Evolutionary conservation across 768 basidiomycete species (phyloP), one percentile per base, ranked within the genome.

Genomic region (Podaxis mareebaensis): DNA sequence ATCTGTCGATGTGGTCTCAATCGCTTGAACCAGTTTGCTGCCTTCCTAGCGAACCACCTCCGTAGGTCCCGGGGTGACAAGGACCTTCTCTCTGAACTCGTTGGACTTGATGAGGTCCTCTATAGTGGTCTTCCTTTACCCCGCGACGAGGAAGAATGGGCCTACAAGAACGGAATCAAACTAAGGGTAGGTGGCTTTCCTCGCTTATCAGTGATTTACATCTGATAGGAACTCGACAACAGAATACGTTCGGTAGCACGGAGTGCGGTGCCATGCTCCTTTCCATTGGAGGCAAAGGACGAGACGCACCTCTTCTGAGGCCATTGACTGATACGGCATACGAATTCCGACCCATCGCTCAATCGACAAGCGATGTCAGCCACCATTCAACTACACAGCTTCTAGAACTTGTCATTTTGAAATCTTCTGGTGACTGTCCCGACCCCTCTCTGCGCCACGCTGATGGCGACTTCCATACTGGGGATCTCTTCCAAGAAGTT

Each of bases 191-290:
- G 83, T 55, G 24, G 10, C 36, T 46, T 46, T 54, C 13, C 30
- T 61, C 40, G 40, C 40, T 55, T 40, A 36, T 38, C 40, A 33
- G 13, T 55, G 28, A 55, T 38, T 46, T 39, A 24, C 13, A 38
- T 46, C 60, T 55, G 53, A 54, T 61, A 54, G 33, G 7, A 39
- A n/a, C 17, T 30, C 39, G 51, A 61, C 39, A 36, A 51, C 55
- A 90, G 87, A 93, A 91, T 70, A 78, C 90, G 8, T 93, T 92
- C 70, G 92, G 91, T 13, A 91, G 85, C 73, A 93, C 91, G 0
- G 91, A 93, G 77, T 83, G 88, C 64, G 90, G 90, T 48, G 87
- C 83, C 0, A 89, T 89, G 81, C 76, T 93, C 55, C 71, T 86
- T 24, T 88, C 89, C 38, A 26, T 55, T 55, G 87, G 85, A 42